phyloP scores from a whole-genome alignment of 106 monocot species.

The Triglochin maritima region DNA sequence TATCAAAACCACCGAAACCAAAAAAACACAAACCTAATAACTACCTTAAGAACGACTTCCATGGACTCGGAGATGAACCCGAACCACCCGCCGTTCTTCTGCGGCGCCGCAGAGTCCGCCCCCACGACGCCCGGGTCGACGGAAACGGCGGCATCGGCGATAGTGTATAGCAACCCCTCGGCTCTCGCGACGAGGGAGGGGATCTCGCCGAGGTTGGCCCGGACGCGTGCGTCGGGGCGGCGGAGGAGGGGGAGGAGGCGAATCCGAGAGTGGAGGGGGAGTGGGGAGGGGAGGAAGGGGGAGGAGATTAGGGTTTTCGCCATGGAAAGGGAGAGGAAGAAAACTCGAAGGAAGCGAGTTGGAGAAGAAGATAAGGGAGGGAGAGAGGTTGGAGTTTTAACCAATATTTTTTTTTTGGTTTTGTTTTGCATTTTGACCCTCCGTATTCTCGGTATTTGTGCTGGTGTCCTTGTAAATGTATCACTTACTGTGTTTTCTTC shows the following conservation, averaged over 20 bases:
- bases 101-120: conserved; percentile 20
- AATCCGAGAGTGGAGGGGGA: conserved; percentile 12
- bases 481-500: too few species aligned
- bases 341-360: background rate
- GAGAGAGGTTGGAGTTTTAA: background rate
- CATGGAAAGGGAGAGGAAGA: too few species aligned
- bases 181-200: conserved; percentile 32
- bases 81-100: conserved; percentile 94
- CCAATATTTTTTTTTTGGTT: too few species aligned
- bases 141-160: conserved; percentile 78
- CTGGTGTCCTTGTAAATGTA: too few species aligned
- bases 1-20: background rate
- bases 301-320: conserved; percentile 39
- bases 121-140: conserved; percentile 20
- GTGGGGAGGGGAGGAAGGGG: conserved; percentile 27
- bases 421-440: too few species aligned
- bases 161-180: conserved; percentile 75
- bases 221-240: conserved; percentile 27
- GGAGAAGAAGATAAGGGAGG: background rate
- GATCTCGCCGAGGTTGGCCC: conserved; percentile 46
- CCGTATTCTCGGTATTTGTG: too few species aligned
- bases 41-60: conserved; percentile 93
- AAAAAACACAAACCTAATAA: background rate
- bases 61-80: conserved; percentile 88
- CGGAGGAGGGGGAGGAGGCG: conserved; percentile 12